phyloP scores from a whole-genome alignment of 257 asterid genomes.

The Capsicum pubescens region DNA sequence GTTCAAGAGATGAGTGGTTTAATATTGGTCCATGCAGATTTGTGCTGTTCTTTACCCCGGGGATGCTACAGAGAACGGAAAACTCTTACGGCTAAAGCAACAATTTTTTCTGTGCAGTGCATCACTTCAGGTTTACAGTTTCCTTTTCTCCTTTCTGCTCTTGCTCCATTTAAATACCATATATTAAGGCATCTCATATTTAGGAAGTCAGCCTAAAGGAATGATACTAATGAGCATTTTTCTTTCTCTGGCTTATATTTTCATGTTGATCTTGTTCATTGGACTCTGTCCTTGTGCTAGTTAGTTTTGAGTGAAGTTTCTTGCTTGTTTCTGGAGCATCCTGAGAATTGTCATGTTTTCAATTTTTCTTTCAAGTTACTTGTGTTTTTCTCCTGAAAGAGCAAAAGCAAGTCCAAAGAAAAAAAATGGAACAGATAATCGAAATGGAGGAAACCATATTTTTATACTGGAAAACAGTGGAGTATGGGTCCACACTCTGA shows the following conservation, averaged over 20 bases:
- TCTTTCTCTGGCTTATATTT: background rate
- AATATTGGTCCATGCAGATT: constrained; percentile 56
- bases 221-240: background rate
- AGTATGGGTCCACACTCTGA: background rate
- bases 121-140: constrained; percentile 82
- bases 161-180: constrained; percentile 24
- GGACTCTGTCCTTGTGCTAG: background rate
- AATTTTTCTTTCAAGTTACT: background rate
- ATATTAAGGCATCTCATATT: background rate
- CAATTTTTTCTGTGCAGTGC: constrained; percentile 99
- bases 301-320: background rate
- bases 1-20: constrained; percentile 31
- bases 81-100: constrained; percentile 88
- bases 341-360: background rate
- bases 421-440: background rate
- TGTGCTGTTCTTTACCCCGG: constrained; percentile 99
- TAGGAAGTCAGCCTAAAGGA: constrained; percentile 1
- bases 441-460: background rate
- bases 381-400: background rate
- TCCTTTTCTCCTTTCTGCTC: constrained; percentile 10
- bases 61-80: constrained; percentile 95
- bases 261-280: constrained; percentile 16
- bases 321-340: constrained; percentile 17
- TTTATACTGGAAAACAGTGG: background rate
- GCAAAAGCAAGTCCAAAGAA: background rate